Conservation (phyloP, 2,329 filamentous ascomycete genomes). For the Dactylellina parvicollis region DNA sequence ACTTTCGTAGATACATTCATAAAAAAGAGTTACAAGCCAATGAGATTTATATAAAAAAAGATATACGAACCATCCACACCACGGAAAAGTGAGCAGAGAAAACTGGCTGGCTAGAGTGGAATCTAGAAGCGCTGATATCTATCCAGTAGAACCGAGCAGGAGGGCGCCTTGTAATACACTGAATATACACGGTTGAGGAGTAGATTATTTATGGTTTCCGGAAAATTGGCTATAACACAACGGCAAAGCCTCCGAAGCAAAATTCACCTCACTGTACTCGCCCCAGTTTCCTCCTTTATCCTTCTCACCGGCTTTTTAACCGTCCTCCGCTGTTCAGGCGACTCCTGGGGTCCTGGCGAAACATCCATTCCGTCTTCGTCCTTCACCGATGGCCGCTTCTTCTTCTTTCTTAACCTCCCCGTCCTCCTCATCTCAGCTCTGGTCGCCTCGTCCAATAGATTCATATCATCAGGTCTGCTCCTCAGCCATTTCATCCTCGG, state of each 20-base stretch:
- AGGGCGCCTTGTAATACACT: constrained; percentile 29
- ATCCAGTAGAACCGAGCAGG: constrained; percentile 41
- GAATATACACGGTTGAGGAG: not conserved
- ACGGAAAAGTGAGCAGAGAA: not conserved
- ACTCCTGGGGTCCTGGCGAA: constrained; percentile 41
- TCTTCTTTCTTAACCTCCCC: constrained; percentile 51
- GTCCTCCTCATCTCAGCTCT: constrained; percentile 56
- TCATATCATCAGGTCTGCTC: constrained; percentile 80
- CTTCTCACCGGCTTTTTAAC: constrained; percentile 50
- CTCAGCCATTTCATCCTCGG: constrained; percentile 97
- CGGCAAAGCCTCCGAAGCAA: not conserved
- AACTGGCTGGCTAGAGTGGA: not conserved
- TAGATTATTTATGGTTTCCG: not conserved
- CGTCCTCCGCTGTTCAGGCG: constrained; percentile 37
- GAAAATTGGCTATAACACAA: not conserved
- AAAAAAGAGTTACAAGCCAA: constrained; percentile 4
- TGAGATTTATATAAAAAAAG: constrained; percentile 18
- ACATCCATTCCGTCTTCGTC: constrained; percentile 52
- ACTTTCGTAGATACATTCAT: constrained; percentile 41
- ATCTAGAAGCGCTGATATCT: constrained; percentile 36
- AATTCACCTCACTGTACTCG: constrained; percentile 11
- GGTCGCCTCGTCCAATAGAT: constrained; percentile 82
- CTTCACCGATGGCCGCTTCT: constrained; percentile 25
- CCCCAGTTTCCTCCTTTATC: constrained; percentile 38
- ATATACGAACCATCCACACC: constrained; percentile 37